phyloP scores from a whole-genome alignment of 208 protist species.

The Leptomonas pyrrhocoris region DNA sequence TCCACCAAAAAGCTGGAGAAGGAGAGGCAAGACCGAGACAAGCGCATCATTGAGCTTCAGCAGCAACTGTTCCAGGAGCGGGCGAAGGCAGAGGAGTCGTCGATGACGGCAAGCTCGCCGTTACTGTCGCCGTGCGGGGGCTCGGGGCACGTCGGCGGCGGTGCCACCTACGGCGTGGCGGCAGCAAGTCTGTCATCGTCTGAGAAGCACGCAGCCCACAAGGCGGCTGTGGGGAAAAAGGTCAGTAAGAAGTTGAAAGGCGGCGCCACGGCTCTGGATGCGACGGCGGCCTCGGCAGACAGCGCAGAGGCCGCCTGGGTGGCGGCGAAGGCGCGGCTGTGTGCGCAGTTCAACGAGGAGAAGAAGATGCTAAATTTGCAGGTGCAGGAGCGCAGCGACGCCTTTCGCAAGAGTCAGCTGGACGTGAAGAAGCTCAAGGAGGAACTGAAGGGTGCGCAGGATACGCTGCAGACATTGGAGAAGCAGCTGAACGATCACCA shows the following conservation, averaged over 20 bases:
- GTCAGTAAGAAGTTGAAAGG: constrained; percentile 14
- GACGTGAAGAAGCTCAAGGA: constrained; percentile 28
- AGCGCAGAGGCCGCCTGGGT: constrained; percentile 6
- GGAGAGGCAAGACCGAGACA: constrained; percentile 21
- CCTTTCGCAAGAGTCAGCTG: constrained; percentile 28
- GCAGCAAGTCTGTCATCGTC: not conserved
- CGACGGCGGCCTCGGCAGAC: not conserved
- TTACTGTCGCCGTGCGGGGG: not conserved
- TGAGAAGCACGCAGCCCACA: not conserved
- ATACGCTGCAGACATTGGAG: constrained; percentile 18
- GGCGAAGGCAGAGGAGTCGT: constrained; percentile 3
- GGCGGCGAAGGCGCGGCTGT: not conserved
- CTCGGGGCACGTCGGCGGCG: constrained; percentile 7
- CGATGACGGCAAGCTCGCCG: not conserved
- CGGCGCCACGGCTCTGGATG: not conserved
- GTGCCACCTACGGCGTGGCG: not conserved
- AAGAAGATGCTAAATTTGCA: constrained; percentile 12
- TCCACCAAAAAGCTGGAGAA: constrained; percentile 9
- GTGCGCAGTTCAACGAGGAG: constrained; percentile 10
- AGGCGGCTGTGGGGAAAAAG: not conserved
- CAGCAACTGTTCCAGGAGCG: constrained; percentile 25
- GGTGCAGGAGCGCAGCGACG: constrained; percentile 32
- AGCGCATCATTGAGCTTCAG: constrained; percentile 26
- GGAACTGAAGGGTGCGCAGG: constrained; percentile 30
- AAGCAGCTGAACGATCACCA: constrained; percentile 30